phyloP scores from a whole-genome alignment of 805 yeast species.

The Saccharomycopsis olivae region DNA sequence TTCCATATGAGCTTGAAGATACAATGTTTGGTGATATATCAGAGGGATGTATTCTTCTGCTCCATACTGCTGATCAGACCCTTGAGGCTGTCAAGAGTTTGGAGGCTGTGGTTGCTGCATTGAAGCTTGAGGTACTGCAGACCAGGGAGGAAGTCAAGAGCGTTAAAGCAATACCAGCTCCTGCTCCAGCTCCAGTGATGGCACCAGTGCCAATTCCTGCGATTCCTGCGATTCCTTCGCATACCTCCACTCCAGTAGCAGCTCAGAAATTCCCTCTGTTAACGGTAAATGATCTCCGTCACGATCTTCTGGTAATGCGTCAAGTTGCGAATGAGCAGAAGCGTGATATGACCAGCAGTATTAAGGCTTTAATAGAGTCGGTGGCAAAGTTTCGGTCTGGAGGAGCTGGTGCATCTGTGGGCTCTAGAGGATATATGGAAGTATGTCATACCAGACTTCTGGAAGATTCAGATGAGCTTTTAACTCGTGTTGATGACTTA shows the following conservation, averaged over 20 bases:
- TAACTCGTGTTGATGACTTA: conserved; percentile 78
- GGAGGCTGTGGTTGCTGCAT: conserved; percentile 20
- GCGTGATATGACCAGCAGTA: conserved; percentile 30
- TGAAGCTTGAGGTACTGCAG: conserved; percentile 20
- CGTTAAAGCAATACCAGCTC: not conserved
- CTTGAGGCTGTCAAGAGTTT: conserved; percentile 14
- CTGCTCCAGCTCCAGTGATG: not conserved
- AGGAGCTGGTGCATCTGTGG: conserved; percentile 29
- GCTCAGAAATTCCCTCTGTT: no score
- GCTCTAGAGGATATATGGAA: conserved; percentile 52
- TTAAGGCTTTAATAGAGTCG: conserved; percentile 34
- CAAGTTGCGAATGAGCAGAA: conserved; percentile 43
- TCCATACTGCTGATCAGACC: conserved; percentile 37
- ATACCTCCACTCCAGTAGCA: not conserved
- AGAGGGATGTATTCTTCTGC: conserved; percentile 48
- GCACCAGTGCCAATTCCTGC: conserved; percentile 1
- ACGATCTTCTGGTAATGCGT: conserved; percentile 48
- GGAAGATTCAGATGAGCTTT: conserved; percentile 59
- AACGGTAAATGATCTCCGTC: conserved; percentile 37
- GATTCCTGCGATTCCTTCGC: not conserved
- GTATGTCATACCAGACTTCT: conserved; percentile 64
- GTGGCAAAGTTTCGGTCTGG: conserved; percentile 42
- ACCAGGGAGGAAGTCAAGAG: conserved; percentile 2
- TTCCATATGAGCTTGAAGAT: conserved; percentile 78
- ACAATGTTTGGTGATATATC: conserved; percentile 39